These are phyloP conservation scores for Pleurotus djamor DNA, from an alignment of 768 basidiomycete genomes.

Conservation along the genomic window DNA sequence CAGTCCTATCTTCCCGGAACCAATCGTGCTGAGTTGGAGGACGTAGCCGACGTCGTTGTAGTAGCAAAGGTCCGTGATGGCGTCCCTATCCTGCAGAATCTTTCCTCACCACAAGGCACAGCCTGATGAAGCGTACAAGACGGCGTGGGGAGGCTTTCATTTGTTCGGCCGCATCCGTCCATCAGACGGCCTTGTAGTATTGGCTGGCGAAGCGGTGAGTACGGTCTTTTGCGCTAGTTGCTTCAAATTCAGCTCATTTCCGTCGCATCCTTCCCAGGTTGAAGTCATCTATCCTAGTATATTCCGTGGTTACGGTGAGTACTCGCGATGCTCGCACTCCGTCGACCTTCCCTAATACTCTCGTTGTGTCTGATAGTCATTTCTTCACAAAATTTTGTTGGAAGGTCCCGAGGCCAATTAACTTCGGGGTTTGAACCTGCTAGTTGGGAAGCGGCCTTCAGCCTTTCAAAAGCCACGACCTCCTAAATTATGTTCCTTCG, in stretches of 20 bases:
- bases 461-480: constrained; percentile 38
- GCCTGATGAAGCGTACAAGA: constrained; percentile 44
- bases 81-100: not conserved
- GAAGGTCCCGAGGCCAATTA: constrained; percentile 35
- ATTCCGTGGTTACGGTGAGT: constrained; percentile 48
- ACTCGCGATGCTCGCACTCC: not conserved
- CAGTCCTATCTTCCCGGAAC: constrained; percentile 25
- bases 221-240: constrained; percentile 1
- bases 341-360: constrained; percentile 2
- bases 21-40: constrained; percentile 14
- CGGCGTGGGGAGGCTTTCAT: constrained; percentile 56
- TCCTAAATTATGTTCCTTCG: constrained; percentile 6
- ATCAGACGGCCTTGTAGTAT: constrained; percentile 56
- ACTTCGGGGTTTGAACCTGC: constrained; percentile 29
- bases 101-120: constrained; percentile 17
- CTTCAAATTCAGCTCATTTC: not conserved
- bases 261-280: not conserved
- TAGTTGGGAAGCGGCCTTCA: constrained; percentile 53
- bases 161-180: constrained; percentile 58
- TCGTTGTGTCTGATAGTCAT: constrained; percentile 29
- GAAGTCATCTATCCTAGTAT: constrained; percentile 15
- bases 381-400: constrained; percentile 50
- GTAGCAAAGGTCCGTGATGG: constrained; percentile 44
- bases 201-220: constrained; percentile 51
- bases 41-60: constrained; percentile 46